Evolutionary conservation across 352 stramenopile genomes (phyloP), one percentile per base, ranked within the genome.

Genomic region (Phytophthora rubi): DNA sequence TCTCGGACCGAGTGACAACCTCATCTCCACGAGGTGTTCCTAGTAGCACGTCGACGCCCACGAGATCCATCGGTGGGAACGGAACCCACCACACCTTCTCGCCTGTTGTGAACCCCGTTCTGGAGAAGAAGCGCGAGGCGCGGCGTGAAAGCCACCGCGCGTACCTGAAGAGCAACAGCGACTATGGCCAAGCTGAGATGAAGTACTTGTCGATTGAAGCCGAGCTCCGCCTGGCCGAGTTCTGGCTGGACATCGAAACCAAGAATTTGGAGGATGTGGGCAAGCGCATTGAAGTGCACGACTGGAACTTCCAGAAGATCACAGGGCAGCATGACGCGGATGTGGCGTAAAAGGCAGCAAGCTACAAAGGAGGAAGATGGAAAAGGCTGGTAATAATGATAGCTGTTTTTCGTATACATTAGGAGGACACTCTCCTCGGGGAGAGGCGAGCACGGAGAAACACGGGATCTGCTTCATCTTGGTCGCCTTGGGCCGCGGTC

Each of bases 271-370:
- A 89, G 37, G 85, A 92, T 59, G 87, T 93, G 16, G 87, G 87
- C 30, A 83, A 86, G 47, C 82, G 87, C 62, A 94, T 91, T 16
- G 86, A 94, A 53, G 62, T 86, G 8, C 86, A 92, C 51, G 87
- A 94, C 57, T 94, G 87, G 87, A 88, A 89, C 59, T 89, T 90
- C 28, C 83, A 90, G 59, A 88, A 87, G 62, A 80, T 86, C 10
- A 73, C 66, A 30, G 75, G 80, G 35, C 62, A 79, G 18, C 63
- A 73, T 53, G 79, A 76, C 26, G 48, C 42, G 15, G 53, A 73
- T 32, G 59, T 52, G 15, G 62, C 58, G 49, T 79, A 54, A 77
- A 16, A 63, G 39, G 44, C 18, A 65, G 10, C 21, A 58, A 61
- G 54, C 37, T 13, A 32, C 4, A 26, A 57, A 33, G 23, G 23